Base-by-base conservation (phyloP, 352 stramenopile species). In the Thalassiosira allenii region DNA sequence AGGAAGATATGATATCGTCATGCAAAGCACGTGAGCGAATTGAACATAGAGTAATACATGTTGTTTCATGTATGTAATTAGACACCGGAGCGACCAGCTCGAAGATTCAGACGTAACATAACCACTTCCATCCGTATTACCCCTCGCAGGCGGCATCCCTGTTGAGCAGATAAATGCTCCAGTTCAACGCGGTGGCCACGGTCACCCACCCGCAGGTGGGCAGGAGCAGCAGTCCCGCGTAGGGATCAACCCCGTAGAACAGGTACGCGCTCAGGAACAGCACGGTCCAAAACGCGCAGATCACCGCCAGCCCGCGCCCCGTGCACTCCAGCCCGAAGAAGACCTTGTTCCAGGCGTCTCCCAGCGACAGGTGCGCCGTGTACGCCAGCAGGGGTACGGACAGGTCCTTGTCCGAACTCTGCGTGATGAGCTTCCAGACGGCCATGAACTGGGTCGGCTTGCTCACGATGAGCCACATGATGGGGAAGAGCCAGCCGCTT, bases 381-480 rank as follows among this genome's bases (percentile, higher is more conserved):
- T 92, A 92, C 3, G 84, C 58, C 5, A 51, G 43, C 1, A 92
- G 57, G 22, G 73, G 67, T 3, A 75, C 0, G n/a, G 43, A 41
- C 11, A 69, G 17, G 27, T 59, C 65, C 32, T 53, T 66, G 14
- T 75, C 53, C 11, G 23, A 61, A 34, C 30, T 66, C 30, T 69
- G 52, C 2, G 49, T 69, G 30, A 75, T 75, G n/a, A 79, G 51
- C 73, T 75, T 81, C 34, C 29, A 80, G 40, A 89, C 51, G 0
- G 83, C 86, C 29, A 78, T 61, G 43, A 88, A 59, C 61, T 92
- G 86, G 20, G 88, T 92, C 6, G 88, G 88, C 65, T 93, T 93
- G 59, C 78, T 86, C 6, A 93, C 72, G 69, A 93, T 69, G 14
- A 93, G 51, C 88, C 88, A 93, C 88, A 93, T 93, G 47, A 93